Conservation (phyloP, 345 rosid species). For the Gossypium turneri region DNA sequence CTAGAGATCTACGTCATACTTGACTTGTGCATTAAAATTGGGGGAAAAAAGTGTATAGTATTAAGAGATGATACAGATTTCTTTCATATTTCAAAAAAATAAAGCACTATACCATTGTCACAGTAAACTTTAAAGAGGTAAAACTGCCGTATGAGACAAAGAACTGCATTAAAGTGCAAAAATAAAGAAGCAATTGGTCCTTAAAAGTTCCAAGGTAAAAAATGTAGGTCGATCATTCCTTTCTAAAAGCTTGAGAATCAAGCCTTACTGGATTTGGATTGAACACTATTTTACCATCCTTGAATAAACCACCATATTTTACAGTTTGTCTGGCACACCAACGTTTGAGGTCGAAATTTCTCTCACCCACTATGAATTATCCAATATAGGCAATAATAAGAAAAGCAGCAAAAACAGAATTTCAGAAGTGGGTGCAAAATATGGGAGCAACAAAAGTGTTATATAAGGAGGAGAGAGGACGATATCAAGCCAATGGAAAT, state of each 20-base stretch:
- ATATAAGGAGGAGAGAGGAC: not conserved
- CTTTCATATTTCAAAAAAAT: not conserved
- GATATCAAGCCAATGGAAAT: not conserved
- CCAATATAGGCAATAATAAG: not conserved
- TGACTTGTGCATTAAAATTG: not conserved
- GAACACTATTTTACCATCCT: not conserved
- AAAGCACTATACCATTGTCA: not conserved
- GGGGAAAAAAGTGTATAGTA: not conserved
- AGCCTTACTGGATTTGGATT: not conserved
- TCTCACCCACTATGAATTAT: not conserved
- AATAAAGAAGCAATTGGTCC: not conserved
- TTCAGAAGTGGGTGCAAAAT: not conserved
- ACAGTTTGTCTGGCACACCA: not conserved
- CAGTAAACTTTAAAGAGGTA: not conserved
- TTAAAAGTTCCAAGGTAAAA: not conserved
- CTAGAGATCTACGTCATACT: not conserved
- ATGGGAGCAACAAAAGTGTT: not conserved
- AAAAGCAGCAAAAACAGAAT: conserved; percentile 5
- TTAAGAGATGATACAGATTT: not conserved
- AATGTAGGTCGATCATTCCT: not conserved
- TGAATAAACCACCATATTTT: not conserved
- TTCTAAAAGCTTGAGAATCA: not conserved
- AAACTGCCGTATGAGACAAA: not conserved
- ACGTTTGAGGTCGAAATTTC: not conserved
- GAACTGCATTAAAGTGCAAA: not conserved